Conservation (phyloP, 2,329 filamentous ascomycete genomes). For the Sclerotinia nivalis region DNA sequence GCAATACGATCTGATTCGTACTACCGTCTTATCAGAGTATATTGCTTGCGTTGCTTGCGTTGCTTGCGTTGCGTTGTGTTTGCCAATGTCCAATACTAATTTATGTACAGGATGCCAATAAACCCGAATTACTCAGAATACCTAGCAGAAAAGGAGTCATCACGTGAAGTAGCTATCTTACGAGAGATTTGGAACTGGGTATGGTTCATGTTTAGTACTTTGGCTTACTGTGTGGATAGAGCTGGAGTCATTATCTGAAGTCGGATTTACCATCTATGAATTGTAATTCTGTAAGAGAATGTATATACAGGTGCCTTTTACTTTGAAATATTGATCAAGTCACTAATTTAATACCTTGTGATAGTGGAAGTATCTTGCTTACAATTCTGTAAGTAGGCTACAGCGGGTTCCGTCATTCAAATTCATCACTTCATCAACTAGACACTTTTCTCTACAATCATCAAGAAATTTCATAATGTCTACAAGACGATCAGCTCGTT, state of each 20-base stretch:
- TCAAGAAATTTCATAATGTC: conserved; percentile 33
- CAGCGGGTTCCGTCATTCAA: conserved; percentile 23
- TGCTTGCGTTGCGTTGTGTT: not conserved
- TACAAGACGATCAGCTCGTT: conserved; percentile 36
- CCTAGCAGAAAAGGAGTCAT: conserved; percentile 12
- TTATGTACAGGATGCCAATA: not conserved
- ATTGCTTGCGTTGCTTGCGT: not conserved
- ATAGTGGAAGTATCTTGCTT: conserved; percentile 15
- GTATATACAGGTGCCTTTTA: conserved; percentile 1
- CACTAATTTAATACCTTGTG: not conserved
- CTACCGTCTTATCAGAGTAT: not conserved
- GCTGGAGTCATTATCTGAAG: not conserved
- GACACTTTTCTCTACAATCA: conserved; percentile 11
- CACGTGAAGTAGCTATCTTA: conserved; percentile 3
- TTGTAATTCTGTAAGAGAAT: not conserved
- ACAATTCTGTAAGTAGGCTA: conserved; percentile 26
- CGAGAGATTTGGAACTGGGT: not conserved
- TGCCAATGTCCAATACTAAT: not conserved
- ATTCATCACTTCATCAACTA: not conserved
- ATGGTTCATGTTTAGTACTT: not conserved
- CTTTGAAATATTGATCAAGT: not conserved
- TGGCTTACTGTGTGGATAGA: not conserved
- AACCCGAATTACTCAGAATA: not conserved
- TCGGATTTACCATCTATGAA: not conserved
- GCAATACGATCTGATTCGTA: conserved; percentile 9